Percentiles rank a stretch among this genome's conserved stretches.
Conservation (phyloP, 1,284 basidiomycete species). For the Neonothopanus nambi region DNA sequence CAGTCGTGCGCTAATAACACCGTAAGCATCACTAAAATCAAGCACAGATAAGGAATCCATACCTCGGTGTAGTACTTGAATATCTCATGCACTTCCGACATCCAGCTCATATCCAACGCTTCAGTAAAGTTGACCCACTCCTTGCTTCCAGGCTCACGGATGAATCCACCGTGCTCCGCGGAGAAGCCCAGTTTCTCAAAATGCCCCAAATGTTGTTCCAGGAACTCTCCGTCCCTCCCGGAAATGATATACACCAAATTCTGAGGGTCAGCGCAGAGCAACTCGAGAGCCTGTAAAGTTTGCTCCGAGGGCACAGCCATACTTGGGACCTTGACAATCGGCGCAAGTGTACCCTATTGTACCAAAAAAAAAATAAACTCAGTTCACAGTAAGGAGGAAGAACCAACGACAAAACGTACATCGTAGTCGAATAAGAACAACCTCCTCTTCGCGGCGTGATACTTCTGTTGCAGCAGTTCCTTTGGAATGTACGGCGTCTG, state of each 20-base stretch:
- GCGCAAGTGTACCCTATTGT: conserved; percentile 86
- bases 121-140: conserved; percentile 91
- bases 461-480: conserved; percentile 62
- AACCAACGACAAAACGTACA: conserved; percentile 43
- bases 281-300: conserved; percentile 75
- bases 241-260: conserved; percentile 94
- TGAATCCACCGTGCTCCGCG: conserved; percentile 96
- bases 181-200: conserved; percentile 83
- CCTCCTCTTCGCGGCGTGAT: conserved; percentile 66
- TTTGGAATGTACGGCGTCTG: conserved; percentile 86
- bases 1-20: conserved; percentile 73
- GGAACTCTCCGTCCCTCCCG: conserved; percentile 88
- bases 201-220: conserved; percentile 90
- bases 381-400: not conserved
- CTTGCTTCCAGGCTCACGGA: conserved; percentile 55
- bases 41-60: conserved; percentile 19
- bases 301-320: conserved; percentile 82
- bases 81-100: conserved; percentile 92
- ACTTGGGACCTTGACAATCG: conserved; percentile 93
- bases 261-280: conserved; percentile 75
- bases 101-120: conserved; percentile 96
- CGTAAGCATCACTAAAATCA: conserved; percentile 3
- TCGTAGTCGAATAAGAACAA: conserved; percentile 97
- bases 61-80: conserved; percentile 96
- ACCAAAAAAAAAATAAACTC: too few species aligned